Percentiles rank a stretch among this genome's conserved stretches.
Conservation (phyloP, 805 yeast genomes). For the Saturnispora kantuleensis region DNA sequence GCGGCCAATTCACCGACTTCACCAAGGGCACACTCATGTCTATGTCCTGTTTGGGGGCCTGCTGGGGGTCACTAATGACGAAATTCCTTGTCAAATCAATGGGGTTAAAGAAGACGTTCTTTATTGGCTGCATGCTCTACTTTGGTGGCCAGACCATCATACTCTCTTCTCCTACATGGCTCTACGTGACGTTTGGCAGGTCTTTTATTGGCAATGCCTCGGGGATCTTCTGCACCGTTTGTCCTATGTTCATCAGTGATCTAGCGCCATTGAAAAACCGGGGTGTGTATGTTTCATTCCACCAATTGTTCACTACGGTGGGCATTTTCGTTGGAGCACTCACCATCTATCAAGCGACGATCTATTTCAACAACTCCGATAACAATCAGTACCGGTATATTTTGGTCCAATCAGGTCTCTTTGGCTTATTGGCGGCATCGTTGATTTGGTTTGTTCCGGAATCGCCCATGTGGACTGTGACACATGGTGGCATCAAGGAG, state of each 20-base stretch:
- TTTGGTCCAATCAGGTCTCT: conserved; percentile 15
- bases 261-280: conserved; percentile 23
- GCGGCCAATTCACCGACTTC: conserved; percentile 13
- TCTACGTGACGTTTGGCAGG: conserved; percentile 22
- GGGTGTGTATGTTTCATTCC: conserved; percentile 25
- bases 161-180: conserved; percentile 17
- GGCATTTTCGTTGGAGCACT: conserved; percentile 27
- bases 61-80: conserved; percentile 24
- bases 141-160: conserved; percentile 16
- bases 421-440: conserved; percentile 7
- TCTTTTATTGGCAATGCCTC: conserved; percentile 24
- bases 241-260: conserved; percentile 31
- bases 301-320: conserved; percentile 26
- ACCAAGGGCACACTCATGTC: conserved; percentile 26
- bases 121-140: conserved; percentile 17
- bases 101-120: conserved; percentile 21
- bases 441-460: conserved; percentile 26
- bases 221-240: conserved; percentile 25
- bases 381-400: conserved; percentile 19
- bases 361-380: conserved; percentile 4
- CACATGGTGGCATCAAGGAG: conserved; percentile 2
- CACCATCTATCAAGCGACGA: conserved; percentile 15
- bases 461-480: conserved; percentile 25
- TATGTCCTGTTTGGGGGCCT: conserved; percentile 24
- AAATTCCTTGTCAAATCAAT: conserved; percentile 15